A percentile compares a stretch with the other conserved stretches of the same genome.
Evolutionary conservation across 345 rosid species (phyloP).

Genomic region (Aegle marmelos): DNA sequence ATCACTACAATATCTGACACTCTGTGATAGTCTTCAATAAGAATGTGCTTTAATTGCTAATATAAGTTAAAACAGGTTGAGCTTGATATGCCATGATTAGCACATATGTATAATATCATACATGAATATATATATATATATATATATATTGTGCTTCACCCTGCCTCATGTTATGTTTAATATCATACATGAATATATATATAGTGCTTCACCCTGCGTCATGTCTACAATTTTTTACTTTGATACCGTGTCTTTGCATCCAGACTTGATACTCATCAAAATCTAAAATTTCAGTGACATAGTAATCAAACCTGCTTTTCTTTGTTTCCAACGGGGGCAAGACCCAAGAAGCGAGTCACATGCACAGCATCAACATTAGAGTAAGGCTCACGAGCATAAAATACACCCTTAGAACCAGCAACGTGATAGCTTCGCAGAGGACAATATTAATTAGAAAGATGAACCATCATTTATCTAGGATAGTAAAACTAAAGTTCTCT

Average conservation of each 20-base stretch:
- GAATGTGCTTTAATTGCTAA: neutral
- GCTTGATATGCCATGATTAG: neutral
- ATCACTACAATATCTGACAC: neutral
- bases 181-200: neutral
- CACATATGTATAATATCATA: neutral
- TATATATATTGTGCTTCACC: neutral
- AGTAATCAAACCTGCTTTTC: constrained; percentile 66
- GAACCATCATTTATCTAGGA: neutral
- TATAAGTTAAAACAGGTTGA: neutral
- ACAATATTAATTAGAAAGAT: constrained; percentile 16
- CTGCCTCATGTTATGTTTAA: too few species aligned
- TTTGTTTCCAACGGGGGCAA: constrained; percentile 87
- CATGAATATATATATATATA: too few species aligned
- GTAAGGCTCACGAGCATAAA: constrained; percentile 89
- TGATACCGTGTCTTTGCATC: neutral
- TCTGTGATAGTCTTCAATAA: neutral
- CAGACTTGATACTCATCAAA: neutral
- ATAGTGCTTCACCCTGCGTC: neutral
- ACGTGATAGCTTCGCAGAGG: constrained; percentile 67
- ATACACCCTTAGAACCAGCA: constrained; percentile 79
- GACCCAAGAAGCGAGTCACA: constrained; percentile 90
- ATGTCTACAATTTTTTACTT: neutral
- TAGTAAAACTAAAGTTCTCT: neutral
- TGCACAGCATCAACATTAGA: constrained; percentile 62
- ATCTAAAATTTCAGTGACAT: neutral